A percentile compares a stretch with the other conserved stretches of the same genome.
Evolutionary conservation across 108 stramenopile genomes (phyloP).

Genomic region (Cylindrotheca closterium): DNA sequence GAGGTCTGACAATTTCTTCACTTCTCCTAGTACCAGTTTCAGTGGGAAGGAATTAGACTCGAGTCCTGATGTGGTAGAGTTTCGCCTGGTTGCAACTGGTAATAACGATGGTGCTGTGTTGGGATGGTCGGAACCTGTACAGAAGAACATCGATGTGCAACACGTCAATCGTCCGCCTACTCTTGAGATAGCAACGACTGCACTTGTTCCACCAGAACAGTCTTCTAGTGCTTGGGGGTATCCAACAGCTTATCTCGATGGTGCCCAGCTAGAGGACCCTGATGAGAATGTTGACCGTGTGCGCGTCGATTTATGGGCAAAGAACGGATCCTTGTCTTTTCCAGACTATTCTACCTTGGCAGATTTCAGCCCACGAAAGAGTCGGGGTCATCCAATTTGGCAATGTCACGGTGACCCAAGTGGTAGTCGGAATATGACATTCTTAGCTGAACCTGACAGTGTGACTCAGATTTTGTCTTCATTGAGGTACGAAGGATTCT

Average conservation of each 20-base stretch:
- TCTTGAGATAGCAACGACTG: constrained; percentile 5
- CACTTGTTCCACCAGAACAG: constrained; percentile 2
- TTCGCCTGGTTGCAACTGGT: constrained; percentile 18
- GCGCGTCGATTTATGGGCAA: constrained; percentile 24
- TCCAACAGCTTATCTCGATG: constrained; percentile 12
- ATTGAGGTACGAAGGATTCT: constrained; percentile 22
- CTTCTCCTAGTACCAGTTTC: constrained; percentile 4
- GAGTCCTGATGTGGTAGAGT: constrained; percentile 14
- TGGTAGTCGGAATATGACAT: constrained; percentile 31
- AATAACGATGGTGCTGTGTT: not conserved
- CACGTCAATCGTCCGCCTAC: constrained; percentile 29
- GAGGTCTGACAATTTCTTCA: constrained; percentile 7
- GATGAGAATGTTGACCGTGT: constrained; percentile 32
- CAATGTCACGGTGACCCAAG: constrained; percentile 17
- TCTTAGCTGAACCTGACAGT: constrained; percentile 23
- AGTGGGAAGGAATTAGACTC: constrained; percentile 1
- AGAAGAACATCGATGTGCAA: constrained; percentile 9
- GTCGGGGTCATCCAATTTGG: constrained; percentile 4
- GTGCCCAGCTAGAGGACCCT: constrained; percentile 3
- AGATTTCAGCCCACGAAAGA: constrained; percentile 9
- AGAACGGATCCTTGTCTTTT: constrained; percentile 22
- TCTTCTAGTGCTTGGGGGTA: constrained; percentile 3
- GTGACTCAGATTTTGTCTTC: constrained; percentile 21
- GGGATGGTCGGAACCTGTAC: constrained; percentile 16
- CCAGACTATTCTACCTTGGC: constrained; percentile 1